Base-by-base conservation (phyloP, 768 basidiomycete species). In the Mrakia gelida region DNA sequence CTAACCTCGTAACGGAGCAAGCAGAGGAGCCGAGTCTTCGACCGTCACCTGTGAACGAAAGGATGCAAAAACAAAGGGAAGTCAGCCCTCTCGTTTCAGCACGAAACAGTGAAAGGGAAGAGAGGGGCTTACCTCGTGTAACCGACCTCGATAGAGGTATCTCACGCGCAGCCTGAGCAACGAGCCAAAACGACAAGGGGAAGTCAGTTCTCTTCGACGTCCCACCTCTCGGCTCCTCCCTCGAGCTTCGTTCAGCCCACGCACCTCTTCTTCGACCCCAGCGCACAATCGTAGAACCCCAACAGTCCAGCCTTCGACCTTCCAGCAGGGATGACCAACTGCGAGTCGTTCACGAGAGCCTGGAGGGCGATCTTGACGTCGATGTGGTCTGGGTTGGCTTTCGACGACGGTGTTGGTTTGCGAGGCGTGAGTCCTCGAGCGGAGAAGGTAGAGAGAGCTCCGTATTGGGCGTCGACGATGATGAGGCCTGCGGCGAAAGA, bases 201-300 rank as follows among this genome's bases (percentile, higher is more conserved):
- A 65, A 15, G 11, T 65, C 34, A 65, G 63, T 8, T 59, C 26
- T 4, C 49, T 28, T 59, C 59, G 32, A 65, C 62, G 10, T 23
- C 11, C 62, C 28, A 1, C 26, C 62, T n/a, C 15, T 38, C 38
- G 28, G 32, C 15, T 26, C n/a, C 8, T 23, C 59, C 21, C n/a
- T 28, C 62, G 62, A 56, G 21, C 30, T 32, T 5, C n/a, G n/a
- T n/a, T n/a, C n/a, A n/a, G 13, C 21, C 2, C 18, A 70, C 67
- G 18, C 26, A 70, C 67, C 67, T 86, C 86, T 95, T 95, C 70
- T 87, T 84, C 75, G 88, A 86, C n/a, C 89, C 89, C 21, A 92
- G 90, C 26, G 90, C 90, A 76, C 92, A 92, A 85, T 96, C 94
- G 82, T 89, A 90, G 86, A 97, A 94, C n/a, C 94, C 94, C 82